A percentile compares a stretch with the other conserved stretches of the same genome.
Conservation (phyloP, 106 monocot genomes). For the Vanilla planifolia region DNA sequence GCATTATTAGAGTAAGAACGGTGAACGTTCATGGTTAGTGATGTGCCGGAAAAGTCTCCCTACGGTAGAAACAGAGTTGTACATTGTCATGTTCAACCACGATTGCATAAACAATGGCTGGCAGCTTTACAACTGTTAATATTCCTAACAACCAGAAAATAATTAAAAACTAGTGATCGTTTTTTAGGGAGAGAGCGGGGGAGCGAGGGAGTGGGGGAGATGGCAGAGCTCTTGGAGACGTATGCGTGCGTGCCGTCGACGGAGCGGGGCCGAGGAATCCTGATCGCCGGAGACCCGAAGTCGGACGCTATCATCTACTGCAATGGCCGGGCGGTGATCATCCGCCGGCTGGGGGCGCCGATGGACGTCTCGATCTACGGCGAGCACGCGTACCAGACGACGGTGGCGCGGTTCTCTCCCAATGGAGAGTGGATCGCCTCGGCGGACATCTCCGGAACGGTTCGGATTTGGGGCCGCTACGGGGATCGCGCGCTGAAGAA, state of each 20-base stretch:
- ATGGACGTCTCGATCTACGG: constrained; percentile 62
- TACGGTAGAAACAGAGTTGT: too few species aligned
- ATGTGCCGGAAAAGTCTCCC: too few species aligned
- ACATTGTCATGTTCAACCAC: too few species aligned
- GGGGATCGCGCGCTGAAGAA: constrained; percentile 94
- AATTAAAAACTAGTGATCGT: too few species aligned
- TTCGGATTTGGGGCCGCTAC: constrained; percentile 87
- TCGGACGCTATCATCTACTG: constrained; percentile 69
- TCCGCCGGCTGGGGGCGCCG: constrained; percentile 57
- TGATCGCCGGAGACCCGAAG: constrained; percentile 81
- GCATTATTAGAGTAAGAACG: too few species aligned
- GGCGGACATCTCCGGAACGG: constrained; percentile 80
- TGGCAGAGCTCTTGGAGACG: constrained; percentile 81
- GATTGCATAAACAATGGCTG: too few species aligned
- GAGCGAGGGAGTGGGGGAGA: not conserved
- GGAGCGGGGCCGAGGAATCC: constrained; percentile 94
- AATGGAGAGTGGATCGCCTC: constrained; percentile 99
- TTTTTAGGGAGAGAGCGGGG: too few species aligned
- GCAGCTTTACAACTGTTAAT: too few species aligned
- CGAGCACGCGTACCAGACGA: constrained; percentile 77
- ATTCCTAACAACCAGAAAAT: too few species aligned
- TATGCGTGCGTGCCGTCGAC: constrained; percentile 85
- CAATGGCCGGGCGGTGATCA: constrained; percentile 85
- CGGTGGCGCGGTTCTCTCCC: constrained; percentile 89
- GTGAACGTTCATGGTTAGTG: too few species aligned